phyloP scores from a whole-genome alignment of 345 rosid genomes.

The Citropsis articulata region DNA sequence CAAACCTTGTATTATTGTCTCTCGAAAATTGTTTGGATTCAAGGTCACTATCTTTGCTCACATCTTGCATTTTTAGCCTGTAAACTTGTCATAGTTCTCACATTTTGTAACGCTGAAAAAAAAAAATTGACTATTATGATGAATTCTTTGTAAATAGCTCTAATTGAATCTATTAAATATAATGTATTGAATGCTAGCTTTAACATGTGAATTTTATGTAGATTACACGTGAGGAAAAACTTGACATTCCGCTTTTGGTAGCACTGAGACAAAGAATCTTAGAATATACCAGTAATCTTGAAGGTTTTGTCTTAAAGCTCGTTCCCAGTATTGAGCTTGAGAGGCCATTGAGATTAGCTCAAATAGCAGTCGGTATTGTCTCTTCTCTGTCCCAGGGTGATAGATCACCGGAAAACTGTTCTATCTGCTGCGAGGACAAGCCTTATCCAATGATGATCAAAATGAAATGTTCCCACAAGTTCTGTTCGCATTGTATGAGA shows the following conservation, averaged over 20 bases:
- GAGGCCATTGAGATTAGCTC: conserved; percentile 65
- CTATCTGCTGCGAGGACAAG: conserved; percentile 89
- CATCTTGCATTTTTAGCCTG: background rate
- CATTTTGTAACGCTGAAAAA: background rate
- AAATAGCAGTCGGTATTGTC: conserved; percentile 75
- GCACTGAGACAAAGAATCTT: conserved; percentile 77
- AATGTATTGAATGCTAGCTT: background rate
- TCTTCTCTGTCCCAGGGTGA: conserved; percentile 44
- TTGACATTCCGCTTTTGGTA: conserved; percentile 60
- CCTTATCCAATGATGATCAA: conserved; percentile 69
- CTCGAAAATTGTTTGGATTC: background rate
- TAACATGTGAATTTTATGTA: conserved; percentile 29
- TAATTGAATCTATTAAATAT: background rate
- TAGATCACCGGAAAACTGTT: conserved; percentile 52
- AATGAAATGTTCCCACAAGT: conserved; percentile 83
- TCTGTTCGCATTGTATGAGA: conserved; percentile 95
- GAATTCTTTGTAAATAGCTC: background rate
- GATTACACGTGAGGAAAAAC: conserved; percentile 56
- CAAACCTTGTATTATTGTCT: background rate
- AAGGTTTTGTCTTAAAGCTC: conserved; percentile 63
- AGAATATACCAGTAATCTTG: conserved; percentile 61
- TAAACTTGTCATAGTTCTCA: background rate
- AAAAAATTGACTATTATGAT: background rate
- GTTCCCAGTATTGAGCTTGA: conserved; percentile 54
- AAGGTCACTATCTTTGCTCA: background rate